A percentile compares a stretch with the other conserved stretches of the same genome.
phyloP scores from a whole-genome alignment of 331 rosid genomes.

The Rosa hybrid region DNA sequence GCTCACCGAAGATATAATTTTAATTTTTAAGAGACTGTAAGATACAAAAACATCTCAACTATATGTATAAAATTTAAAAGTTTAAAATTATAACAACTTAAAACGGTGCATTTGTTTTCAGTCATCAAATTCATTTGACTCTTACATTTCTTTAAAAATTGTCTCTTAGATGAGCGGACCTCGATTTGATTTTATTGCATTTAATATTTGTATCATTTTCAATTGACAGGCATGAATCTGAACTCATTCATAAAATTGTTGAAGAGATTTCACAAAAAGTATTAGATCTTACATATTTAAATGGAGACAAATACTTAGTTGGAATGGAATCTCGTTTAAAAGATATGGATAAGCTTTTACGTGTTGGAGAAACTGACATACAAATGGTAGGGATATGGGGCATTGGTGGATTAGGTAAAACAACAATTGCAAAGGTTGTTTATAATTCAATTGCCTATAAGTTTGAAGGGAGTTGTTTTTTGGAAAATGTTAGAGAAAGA shows the following conservation, averaged over 20 bases:
- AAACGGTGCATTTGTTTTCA: too few relatives aligned
- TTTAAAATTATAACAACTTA: too few relatives aligned
- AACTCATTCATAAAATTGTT: neutral
- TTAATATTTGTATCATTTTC: too few relatives aligned
- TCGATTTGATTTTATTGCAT: too few relatives aligned
- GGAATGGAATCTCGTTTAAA: neutral
- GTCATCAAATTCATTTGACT: too few relatives aligned
- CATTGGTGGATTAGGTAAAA: neutral
- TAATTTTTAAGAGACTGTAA: too few relatives aligned
- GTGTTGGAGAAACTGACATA: neutral
- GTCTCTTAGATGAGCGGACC: too few relatives aligned
- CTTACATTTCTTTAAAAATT: too few relatives aligned
- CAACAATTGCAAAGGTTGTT: neutral
- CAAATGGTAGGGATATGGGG: neutral
- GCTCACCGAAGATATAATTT: too few relatives aligned
- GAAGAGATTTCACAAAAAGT: neutral
- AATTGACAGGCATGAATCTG: neutral
- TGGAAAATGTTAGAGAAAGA: neutral
- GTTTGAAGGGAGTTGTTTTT: neutral
- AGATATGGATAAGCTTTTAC: neutral
- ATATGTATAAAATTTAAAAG: too few relatives aligned
- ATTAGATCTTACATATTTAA: too few relatives aligned
- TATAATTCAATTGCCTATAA: neutral
- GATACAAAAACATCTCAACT: too few relatives aligned
- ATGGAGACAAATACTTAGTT: neutral